Base-by-base conservation (phyloP, 2,329 filamentous ascomycete species). In the Orbilia brochopaga region DNA sequence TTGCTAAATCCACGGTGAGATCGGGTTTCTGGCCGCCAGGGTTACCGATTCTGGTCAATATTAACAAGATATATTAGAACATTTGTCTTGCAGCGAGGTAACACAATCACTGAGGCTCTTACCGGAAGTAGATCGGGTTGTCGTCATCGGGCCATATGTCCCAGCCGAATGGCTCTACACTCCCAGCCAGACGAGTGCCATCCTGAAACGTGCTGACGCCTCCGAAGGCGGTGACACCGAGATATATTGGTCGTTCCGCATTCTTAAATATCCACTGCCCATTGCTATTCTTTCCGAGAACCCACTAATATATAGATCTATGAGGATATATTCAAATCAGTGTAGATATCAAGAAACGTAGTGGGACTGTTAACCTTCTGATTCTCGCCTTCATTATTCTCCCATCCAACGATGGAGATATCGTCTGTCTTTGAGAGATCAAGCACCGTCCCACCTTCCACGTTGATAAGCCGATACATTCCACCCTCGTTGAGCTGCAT, bases 401-500 rank as follows among this genome's bases (percentile, higher is more conserved):
- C 27, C 61, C 61, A 64, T 17, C 52, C 61, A 30, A 51, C 6
- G 19, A 64, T 32, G 8, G 53, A 56, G n/a, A 37, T 50, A 8
- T 50, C 51, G 19, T 57, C 44, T 1, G 52, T 57, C 8, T 51
- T 52, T 17, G 61, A 57, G 7, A 64, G 44, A 48, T 64, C 61
- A 23, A 64, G 52, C 15, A 56, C 52, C 1, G 52, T 57, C 11
- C 61, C 61, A 19, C 52, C 35, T 8, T 56, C 42, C n/a, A 56
- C 61, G 44, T 57, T 64, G 46, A 64, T 57, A 17, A 64, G 24
- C 19, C 52, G 30, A 35, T 64, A 64, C 53, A 21, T 57, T 21
- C 23, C 30, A 5, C 52, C 61, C 30, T 64, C 61, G 40, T 56
- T 57, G 52, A 64, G 52, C 52, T 56, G 51, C 60, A 63, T 63